Base-by-base conservation (phyloP, 768 basidiomycete genomes). In the Rhodosporidiobolus odoratus region DNA sequence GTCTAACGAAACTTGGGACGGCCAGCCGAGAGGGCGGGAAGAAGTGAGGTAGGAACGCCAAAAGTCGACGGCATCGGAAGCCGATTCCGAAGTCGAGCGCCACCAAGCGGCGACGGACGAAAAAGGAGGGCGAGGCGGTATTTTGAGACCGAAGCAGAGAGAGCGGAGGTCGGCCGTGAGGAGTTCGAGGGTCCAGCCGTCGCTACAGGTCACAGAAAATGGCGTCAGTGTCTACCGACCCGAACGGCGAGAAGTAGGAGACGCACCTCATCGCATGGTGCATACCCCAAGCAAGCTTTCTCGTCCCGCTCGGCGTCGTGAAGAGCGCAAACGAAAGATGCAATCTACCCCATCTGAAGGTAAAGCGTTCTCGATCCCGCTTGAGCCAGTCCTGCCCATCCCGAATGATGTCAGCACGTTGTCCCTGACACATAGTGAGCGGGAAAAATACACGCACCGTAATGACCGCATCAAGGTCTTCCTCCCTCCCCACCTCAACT, bases 141-240 rank as follows among this genome's bases (percentile, higher is more conserved):
- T 47, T 2, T 56, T 10, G 17, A 71, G 56, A 4, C 41, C 52
- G 63, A 65, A 67, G 60, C 68, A 69, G 27, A 68, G 47, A 17
- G 59, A 64, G 35, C 73, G 69, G 23, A 74, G 69, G 63, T 74
- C 73, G 48, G 63, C 43, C 10, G 69, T 68, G 41, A 74, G 54
- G 10, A 74, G 73, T 38, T 74, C 73, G 66, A 74, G 73, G 5
- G 73, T 74, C 69, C 69, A 74, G 16, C 73, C 73, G 30, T 74
- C 73, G 34, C 73, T 74, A 58, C 4, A 1, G 3, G 43, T 4
- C 6, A n/a, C n/a, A n/a, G 50, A 2, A 13, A 25, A 21, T 2
- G 0, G 27, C 1, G 30, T 48, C 48, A 64, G 52, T 9, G 23
- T 4, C 10, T 3, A 35, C 32, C 52, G 25, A 12, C 48, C 19